Conservation (phyloP, 2,329 filamentous ascomycete genomes). For the Penicillium sp. region DNA sequence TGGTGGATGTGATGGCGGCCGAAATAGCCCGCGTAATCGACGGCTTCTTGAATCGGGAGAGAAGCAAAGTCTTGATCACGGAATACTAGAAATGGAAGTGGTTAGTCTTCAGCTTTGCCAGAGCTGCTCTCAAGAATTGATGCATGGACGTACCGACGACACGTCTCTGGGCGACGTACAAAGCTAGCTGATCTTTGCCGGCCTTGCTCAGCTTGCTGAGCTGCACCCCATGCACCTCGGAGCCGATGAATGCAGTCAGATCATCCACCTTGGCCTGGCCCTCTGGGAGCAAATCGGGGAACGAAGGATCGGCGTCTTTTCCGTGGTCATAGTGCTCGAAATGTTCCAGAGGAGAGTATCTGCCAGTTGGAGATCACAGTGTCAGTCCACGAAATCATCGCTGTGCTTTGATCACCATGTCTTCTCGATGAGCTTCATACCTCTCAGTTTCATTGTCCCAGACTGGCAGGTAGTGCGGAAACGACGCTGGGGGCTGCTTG, state of each 20-base stretch:
- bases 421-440: slow-evolving; percentile 8
- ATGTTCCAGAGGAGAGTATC: slow-evolving; percentile 56
- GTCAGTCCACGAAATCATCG: no score
- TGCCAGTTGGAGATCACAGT: slow-evolving; percentile 19
- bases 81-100: slow-evolving; percentile 48
- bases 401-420: no score
- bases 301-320: slow-evolving; percentile 64
- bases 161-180: slow-evolving; percentile 48
- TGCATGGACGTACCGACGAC: slow-evolving; percentile 53
- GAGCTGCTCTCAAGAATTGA: background rate
- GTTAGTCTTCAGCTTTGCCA: background rate
- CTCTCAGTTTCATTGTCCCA: slow-evolving; percentile 55
- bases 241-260: slow-evolving; percentile 67
- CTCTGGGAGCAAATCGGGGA: slow-evolving; percentile 59
- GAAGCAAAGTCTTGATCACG: slow-evolving; percentile 67
- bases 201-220: slow-evolving; percentile 60
- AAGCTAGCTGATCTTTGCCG: slow-evolving; percentile 69
- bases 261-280: slow-evolving; percentile 46
- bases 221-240: slow-evolving; percentile 66
- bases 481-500: slow-evolving; percentile 53
- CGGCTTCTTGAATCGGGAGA: slow-evolving; percentile 62
- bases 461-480: slow-evolving; percentile 66
- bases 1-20: slow-evolving; percentile 78
- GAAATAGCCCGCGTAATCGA: slow-evolving; percentile 68
- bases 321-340: slow-evolving; percentile 72